Percentiles rank a stretch among this genome's conserved stretches.
Conservation (phyloP, 176 grass and related monocot species). For the Themeda triandra region DNA sequence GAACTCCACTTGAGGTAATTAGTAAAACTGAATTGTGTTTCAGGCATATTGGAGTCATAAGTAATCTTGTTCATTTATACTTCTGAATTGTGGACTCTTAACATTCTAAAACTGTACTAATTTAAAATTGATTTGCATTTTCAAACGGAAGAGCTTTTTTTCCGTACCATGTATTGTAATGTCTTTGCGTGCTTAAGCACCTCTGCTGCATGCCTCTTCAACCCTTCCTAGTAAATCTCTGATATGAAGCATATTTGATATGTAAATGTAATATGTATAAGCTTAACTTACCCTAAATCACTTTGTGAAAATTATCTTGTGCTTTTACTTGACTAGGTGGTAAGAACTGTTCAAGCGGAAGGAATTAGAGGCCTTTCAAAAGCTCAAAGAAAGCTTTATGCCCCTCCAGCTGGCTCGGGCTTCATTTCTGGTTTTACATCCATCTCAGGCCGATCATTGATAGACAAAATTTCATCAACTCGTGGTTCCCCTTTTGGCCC, state of each 20-base stretch:
- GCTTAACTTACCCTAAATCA: slow-evolving; percentile 18
- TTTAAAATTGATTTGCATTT: slow-evolving; percentile 28
- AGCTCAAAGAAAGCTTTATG: slow-evolving; percentile 66
- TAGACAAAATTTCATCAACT: slow-evolving; percentile 77
- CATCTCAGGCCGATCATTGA: slow-evolving; percentile 70
- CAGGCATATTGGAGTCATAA: slow-evolving; percentile 15
- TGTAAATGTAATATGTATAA: slow-evolving; percentile 3
- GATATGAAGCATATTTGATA: not conserved
- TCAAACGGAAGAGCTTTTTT: not conserved
- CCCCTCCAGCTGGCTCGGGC: slow-evolving; percentile 87
- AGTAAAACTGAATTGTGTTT: slow-evolving; percentile 3
- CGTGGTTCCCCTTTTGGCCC: slow-evolving; percentile 64
- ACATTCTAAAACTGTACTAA: not conserved
- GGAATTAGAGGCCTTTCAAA: slow-evolving; percentile 88
- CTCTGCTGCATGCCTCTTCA: not conserved
- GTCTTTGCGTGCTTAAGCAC: slow-evolving; percentile 4
- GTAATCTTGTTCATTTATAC: not conserved
- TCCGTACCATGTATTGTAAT: not conserved
- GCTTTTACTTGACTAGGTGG: slow-evolving; percentile 59
- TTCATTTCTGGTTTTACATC: slow-evolving; percentile 99
- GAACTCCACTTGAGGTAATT: slow-evolving; percentile 92
- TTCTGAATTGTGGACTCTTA: not conserved
- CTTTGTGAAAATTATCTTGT: slow-evolving; percentile 8
- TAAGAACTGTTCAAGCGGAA: slow-evolving; percentile 91
- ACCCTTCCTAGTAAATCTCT: not conserved